Base-by-base conservation (phyloP, 2,329 filamentous ascomycete species). In the Colletotrichum sp. region DNA sequence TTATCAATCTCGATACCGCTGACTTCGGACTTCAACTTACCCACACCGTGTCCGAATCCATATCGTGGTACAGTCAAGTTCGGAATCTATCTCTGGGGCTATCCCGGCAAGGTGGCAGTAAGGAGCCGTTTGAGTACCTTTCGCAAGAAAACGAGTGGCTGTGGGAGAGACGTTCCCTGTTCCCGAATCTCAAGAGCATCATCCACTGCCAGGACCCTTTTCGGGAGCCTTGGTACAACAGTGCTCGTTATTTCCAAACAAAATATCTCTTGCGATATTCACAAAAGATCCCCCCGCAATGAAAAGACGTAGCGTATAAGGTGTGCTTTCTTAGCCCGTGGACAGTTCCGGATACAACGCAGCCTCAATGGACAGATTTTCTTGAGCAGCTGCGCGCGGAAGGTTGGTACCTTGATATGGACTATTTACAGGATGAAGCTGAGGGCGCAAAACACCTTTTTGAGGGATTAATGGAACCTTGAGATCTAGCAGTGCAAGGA, bases 1-100 rank as follows among this genome's bases (percentile, higher is more conserved):
- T 52, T 21, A 13, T 52, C 43, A 52, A 2, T 52, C n/a, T 52
- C 12, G 43, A 48, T 13, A 2, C 0, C 6, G 18, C 43, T 48
- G 43, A 48, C 18, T 0, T 0, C 18, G 8, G 9, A 10, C 18
- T n/a, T 43, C 36, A 38, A 38, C 1, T 36, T 1, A 10, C 30
- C 30, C 3, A 30, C 32, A 34, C 32, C 4, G 10, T 34, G 32
- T 9, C 8, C 28, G 28, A 30, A 8, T 43, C 0, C 38, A 1
- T n/a, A 0, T 52, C 1, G 6, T 52, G n/a, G n/a, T 52, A 21
- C 43, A 52, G n/a, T 0, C 13, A 52, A 13, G n/a, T 52, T 13
- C 43, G n/a, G 0, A 52, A 52, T 24, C 10, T 52, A 52, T 21
- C 43, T 3, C 43, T 52, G 10, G 43, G n/a, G 12, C 43, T 0